These are phyloP conservation scores for Cucurbitaria berberidis DNA, from an alignment of 2,329 filamentous ascomycete species.

Conservation along the genomic window DNA sequence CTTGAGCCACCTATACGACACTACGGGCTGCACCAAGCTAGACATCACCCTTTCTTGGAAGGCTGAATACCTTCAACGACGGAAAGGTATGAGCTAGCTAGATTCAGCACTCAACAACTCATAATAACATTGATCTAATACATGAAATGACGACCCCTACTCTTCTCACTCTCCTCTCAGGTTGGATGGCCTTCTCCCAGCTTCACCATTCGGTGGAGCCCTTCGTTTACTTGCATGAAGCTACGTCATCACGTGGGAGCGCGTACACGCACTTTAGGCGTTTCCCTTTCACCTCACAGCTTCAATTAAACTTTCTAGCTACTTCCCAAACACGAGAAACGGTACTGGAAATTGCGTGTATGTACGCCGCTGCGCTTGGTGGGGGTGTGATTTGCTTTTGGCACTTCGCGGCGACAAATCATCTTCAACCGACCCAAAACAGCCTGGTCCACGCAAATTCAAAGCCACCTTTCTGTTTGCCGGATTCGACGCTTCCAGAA, in stretches of 20 bases:
- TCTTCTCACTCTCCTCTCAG: background rate
- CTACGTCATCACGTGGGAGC: slow-evolving; percentile 8
- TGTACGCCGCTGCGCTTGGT: background rate
- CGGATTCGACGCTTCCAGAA: too few relatives aligned
- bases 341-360: too few relatives aligned
- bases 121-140: background rate
- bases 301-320: background rate
- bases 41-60: background rate
- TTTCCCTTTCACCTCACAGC: background rate
- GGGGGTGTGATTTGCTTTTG: background rate
- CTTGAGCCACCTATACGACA: background rate
- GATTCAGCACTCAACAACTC: slow-evolving; percentile 18
- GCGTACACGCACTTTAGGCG: background rate
- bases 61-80: background rate
- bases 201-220: background rate
- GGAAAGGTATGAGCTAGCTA: background rate
- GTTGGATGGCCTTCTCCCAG: background rate
- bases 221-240: background rate
- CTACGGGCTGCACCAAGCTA: background rate
- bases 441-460: too few relatives aligned
- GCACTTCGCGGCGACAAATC: background rate
- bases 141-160: background rate
- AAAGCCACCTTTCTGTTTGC: too few relatives aligned
- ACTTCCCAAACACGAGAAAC: background rate
- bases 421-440: too few relatives aligned